These are phyloP conservation scores for Tylopilus sp. DNA, from an alignment of 768 basidiomycete species.

Conservation along the genomic window DNA sequence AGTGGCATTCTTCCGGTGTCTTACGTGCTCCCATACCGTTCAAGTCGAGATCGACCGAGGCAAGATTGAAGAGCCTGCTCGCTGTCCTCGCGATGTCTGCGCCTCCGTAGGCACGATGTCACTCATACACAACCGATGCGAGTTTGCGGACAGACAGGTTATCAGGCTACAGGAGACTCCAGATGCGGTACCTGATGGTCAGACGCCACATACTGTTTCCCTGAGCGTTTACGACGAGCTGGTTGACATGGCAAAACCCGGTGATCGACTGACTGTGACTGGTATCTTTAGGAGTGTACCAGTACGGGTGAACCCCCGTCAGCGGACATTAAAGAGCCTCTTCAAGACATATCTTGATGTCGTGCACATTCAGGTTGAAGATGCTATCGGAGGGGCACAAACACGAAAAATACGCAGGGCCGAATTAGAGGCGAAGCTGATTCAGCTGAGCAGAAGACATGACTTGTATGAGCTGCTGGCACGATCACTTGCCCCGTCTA, in stretches of 20 bases:
- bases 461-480: constrained; percentile 88
- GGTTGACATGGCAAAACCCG: constrained; percentile 94
- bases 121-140: constrained; percentile 94
- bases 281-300: constrained; percentile 96
- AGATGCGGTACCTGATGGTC: constrained; percentile 96
- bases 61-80: constrained; percentile 88
- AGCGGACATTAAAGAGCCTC: constrained; percentile 87
- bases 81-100: constrained; percentile 93
- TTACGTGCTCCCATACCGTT: constrained; percentile 93
- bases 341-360: constrained; percentile 99
- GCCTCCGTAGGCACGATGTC: constrained; percentile 86
- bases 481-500: constrained; percentile 85
- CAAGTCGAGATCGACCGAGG: constrained; percentile 98
- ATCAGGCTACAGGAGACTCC: constrained; percentile 96
- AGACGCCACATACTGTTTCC: constrained; percentile 96
- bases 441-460: constrained; percentile 64
- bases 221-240: constrained; percentile 98
- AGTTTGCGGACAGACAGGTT: constrained; percentile 94
- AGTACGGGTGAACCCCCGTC: constrained; percentile 91
- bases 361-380: constrained; percentile 78
- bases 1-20: constrained; percentile 95
- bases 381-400: constrained; percentile 36
- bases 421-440: constrained; percentile 77
- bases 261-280: constrained; percentile 85
- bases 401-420: constrained; percentile 44